Base-by-base conservation (phyloP, 306 rosid species). In the Acacia crassicarpa region DNA sequence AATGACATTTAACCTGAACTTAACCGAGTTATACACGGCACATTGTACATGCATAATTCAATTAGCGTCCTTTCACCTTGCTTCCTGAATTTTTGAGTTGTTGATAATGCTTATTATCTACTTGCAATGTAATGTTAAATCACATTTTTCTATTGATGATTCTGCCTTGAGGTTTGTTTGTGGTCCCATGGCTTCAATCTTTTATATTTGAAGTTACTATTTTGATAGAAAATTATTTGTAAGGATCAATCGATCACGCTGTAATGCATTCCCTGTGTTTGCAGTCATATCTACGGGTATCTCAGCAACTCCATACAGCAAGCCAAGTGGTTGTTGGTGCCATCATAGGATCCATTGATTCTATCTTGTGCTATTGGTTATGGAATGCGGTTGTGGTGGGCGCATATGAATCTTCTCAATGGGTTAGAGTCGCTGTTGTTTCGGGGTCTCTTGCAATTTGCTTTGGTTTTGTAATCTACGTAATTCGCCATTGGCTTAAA, bases 241-340 rank as follows among this genome's bases (percentile, higher is more conserved):
- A 10, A 46, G 27, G 40, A 8, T 25, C 43, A 61, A 75, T 69
- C 76, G n/a, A 84, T 86, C 46, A 88, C 75, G 79, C 17, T 45
- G 35, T 14, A 23, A 44, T 71, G 38, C 58, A 23, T 48, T 56
- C 72, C 45, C 23, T 53, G 35, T 84, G 66, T 80, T 79, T 83
- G 72, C 91, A 95, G 99, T 75, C 98, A 14, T 95, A 97, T 94
- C 83, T 95, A 63, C 88, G 98, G 78, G 92, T 95, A 63, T 92
- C 94, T 0, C 96, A 91, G 43, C 91, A 74, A 44, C 92, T 88
- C 79, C 99, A 95, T 83, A 91, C 99, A 2, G 56, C 68, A 33
- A 87, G 87, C 88, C 99, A 95, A 84, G 96, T 95, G 84, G 76
- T 83, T 19, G 96, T 89, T 25, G 99, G 99, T 66, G 97, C 93